Base-by-base conservation (phyloP, 2,329 filamentous ascomycete genomes). In the Periconia macrospinosa region DNA sequence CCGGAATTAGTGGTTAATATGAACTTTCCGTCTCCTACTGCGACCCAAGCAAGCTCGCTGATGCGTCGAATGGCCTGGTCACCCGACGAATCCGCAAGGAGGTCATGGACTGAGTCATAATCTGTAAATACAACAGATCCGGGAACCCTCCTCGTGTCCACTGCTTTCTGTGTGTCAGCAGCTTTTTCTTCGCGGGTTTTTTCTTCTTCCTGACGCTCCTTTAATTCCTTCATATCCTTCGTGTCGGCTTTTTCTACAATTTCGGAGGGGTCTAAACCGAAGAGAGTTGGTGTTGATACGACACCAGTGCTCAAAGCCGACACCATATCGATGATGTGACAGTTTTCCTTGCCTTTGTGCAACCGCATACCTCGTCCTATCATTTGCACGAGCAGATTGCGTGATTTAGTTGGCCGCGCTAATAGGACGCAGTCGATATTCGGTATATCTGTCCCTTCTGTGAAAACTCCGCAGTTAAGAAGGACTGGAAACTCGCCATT, bases 351-450 rank as follows among this genome's bases (percentile, higher is more conserved):
- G 13, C 84, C 89, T 1, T 86, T 80, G 69, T 91, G 83, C 40
- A 97, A 77, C 41, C 94, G 86, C 85, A 99, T 90, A 5, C 94
- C 94, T 64, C 94, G 84, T 0, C 94, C 94, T 57, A 99, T 96
- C 94, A 99, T 99, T 74, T 99, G 94, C 1, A 97, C 86, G 1
- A 99, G 83, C 2, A 99, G 78, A 63, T 97, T 97, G n/a, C 90
- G 86, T 15, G 94, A 97, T 62, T 88, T 87, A 1, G 94, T 99
- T 0, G 94, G 94, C 20, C 94, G 81, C 3, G 89, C 92, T 9
- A 99, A 81, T 9, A 99, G 70, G 20, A 99, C 85, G 68, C 94
- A 97, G 76, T 99, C 94, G 60, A 99, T 90, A 70, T 96, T 97
- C 6, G 95, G 94, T 30, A 99, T 96, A 67, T 99, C 94, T 1